phyloP scores from a whole-genome alignment of 441 rosid genomes.

The Sinapis alba region DNA sequence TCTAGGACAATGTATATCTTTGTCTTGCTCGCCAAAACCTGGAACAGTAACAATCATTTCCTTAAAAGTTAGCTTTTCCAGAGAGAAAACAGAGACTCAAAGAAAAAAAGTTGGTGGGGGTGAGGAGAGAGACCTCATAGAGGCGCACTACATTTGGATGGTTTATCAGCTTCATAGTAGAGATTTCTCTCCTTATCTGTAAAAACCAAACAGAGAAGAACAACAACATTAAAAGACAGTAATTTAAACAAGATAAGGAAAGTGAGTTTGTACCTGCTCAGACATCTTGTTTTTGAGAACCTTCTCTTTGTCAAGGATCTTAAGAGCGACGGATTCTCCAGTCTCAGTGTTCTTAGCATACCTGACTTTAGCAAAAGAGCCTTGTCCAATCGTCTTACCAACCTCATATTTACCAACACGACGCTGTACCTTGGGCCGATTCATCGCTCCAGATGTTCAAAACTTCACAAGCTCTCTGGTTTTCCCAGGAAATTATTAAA shows the following conservation, averaged over 20 bases:
- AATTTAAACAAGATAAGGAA: too few relatives aligned
- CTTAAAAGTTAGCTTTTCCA: neutral
- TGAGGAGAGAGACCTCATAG: constrained; percentile 63
- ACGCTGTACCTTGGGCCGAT: constrained; percentile 85
- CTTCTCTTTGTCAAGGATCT: constrained; percentile 95
- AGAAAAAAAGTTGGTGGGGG: neutral
- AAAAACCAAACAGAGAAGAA: constrained; percentile 24
- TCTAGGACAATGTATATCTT: constrained; percentile 89
- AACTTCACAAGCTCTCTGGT: constrained; percentile 14
- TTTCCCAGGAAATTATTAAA: neutral
- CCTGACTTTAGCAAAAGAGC: constrained; percentile 95
- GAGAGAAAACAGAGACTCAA: neutral
- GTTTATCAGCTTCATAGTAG: constrained; percentile 87
- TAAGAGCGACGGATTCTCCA: constrained; percentile 82
- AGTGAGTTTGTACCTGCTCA: constrained; percentile 76
- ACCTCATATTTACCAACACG: constrained; percentile 89
- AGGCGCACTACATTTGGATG: constrained; percentile 92
- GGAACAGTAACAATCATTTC: constrained; percentile 22
- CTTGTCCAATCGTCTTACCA: constrained; percentile 95
- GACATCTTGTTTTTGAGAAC: constrained; percentile 98
- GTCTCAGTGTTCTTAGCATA: constrained; percentile 84
- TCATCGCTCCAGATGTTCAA: constrained; percentile 55
- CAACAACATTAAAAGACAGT: neutral
- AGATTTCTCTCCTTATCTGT: constrained; percentile 88
- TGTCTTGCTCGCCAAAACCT: constrained; percentile 98